These are phyloP conservation scores for Flaveria ramosissima DNA, from an alignment of 129 eudicot genomes.

Conservation along the genomic window DNA sequence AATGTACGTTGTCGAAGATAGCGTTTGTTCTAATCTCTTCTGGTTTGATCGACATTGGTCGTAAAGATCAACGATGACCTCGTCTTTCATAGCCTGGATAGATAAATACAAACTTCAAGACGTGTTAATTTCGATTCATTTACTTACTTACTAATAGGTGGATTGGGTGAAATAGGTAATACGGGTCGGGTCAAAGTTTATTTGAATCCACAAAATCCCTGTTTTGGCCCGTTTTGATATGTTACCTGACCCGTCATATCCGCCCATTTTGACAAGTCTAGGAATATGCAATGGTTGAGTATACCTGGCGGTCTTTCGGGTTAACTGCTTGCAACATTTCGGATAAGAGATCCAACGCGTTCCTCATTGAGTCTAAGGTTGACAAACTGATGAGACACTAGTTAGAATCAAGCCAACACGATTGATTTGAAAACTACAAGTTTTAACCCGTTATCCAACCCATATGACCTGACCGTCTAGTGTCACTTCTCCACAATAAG, in stretches of 20 bases:
- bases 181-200: background rate
- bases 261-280: background rate
- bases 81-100: conserved; percentile 74
- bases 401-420: background rate
- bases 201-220: background rate
- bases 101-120: conserved; percentile 2
- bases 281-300: conserved; percentile 7
- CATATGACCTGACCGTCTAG: background rate
- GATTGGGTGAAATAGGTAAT: background rate
- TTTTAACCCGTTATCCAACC: background rate
- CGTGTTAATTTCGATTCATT: background rate
- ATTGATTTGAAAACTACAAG: background rate
- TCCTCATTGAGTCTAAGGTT: conserved; percentile 67
- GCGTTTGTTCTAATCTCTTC: conserved; percentile 74
- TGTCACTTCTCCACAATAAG: background rate
- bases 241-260: background rate
- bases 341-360: conserved; percentile 65
- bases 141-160: background rate
- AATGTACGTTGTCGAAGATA: conserved; percentile 59
- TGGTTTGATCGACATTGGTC: conserved; percentile 88
- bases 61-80: conserved; percentile 79
- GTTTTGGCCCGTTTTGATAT: background rate
- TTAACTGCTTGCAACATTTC: conserved; percentile 89
- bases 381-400: conserved; percentile 50
- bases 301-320: conserved; percentile 69